phyloP scores from a whole-genome alignment of 2,329 filamentous ascomycete genomes.

The Microcera coccophila region DNA sequence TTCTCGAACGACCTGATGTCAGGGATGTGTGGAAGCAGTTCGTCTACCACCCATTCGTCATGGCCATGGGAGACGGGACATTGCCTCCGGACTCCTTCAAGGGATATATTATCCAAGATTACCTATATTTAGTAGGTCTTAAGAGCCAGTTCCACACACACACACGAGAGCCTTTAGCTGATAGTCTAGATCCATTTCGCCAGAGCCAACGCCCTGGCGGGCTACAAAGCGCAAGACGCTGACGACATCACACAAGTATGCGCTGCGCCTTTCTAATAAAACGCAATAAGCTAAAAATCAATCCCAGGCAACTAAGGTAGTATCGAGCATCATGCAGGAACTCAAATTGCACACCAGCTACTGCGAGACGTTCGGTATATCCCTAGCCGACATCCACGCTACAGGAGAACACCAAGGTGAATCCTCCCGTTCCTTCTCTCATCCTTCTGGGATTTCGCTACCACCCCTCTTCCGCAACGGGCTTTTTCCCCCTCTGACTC shows the following conservation, averaged over 20 bases:
- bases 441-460: conserved; percentile 6
- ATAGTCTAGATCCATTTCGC: conserved; percentile 71
- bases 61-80: conserved; percentile 69
- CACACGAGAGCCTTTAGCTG: neutral
- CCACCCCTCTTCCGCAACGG: neutral
- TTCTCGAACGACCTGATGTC: conserved; percentile 73
- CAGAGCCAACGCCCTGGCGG: conserved; percentile 76
- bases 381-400: conserved; percentile 65
- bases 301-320: conserved; percentile 49
- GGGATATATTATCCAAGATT: conserved; percentile 87
- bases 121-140: conserved; percentile 70
- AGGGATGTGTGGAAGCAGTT: conserved; percentile 68
- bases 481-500: conserved; percentile 3
- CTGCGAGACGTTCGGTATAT: conserved; percentile 76
- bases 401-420: conserved; percentile 71
- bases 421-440: conserved; percentile 3
- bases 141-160: no score
- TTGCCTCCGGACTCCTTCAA: conserved; percentile 77
- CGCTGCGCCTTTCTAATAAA: neutral
- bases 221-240: conserved; percentile 77
- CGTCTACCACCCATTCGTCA: conserved; percentile 78
- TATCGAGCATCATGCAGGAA: conserved; percentile 73
- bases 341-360: conserved; percentile 79
- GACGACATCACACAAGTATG: conserved; percentile 67
- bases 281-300: neutral